Conservation (phyloP, 1,284 basidiomycete species). For the Tetrapyrgos nigripes region DNA sequence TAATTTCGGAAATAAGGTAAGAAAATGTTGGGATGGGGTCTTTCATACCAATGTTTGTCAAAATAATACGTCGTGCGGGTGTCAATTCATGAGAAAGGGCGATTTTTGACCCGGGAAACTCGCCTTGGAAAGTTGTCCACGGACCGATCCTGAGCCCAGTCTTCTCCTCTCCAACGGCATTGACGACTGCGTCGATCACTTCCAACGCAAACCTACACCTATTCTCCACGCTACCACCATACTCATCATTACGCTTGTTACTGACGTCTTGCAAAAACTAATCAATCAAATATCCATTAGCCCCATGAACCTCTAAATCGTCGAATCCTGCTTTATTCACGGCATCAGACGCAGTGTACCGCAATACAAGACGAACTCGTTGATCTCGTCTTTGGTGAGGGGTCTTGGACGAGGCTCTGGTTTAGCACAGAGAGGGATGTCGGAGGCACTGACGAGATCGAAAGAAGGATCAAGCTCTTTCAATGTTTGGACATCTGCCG, state of each 20-base stretch:
- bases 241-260: conserved; percentile 60
- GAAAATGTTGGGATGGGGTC: conserved; percentile 44
- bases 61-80: conserved; percentile 29
- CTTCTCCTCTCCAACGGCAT: conserved; percentile 42
- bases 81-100: too few species aligned
- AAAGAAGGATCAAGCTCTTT: conserved; percentile 16
- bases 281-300: conserved; percentile 49
- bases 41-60: conserved; percentile 40
- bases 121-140: conserved; percentile 46
- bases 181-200: conserved; percentile 47
- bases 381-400: conserved; percentile 45
- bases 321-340: conserved; percentile 52
- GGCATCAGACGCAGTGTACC: conserved; percentile 48
- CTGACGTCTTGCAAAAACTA: conserved; percentile 48
- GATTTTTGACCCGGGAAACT: neutral
- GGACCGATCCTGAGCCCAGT: conserved; percentile 60
- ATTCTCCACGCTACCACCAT: conserved; percentile 60
- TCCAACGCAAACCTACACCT: conserved; percentile 54
- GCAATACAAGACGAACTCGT: conserved; percentile 46
- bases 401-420: conserved; percentile 34
- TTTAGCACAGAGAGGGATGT: conserved; percentile 39
- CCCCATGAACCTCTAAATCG: conserved; percentile 43
- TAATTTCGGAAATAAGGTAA: conserved; percentile 30
- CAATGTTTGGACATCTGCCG: conserved; percentile 14
- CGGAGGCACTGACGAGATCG: conserved; percentile 45